A percentile compares a stretch with the other conserved stretches of the same genome.
These are phyloP conservation scores for Cercospora sp. DNA, from an alignment of 2,329 filamentous ascomycete genomes.

Conservation along the genomic window DNA sequence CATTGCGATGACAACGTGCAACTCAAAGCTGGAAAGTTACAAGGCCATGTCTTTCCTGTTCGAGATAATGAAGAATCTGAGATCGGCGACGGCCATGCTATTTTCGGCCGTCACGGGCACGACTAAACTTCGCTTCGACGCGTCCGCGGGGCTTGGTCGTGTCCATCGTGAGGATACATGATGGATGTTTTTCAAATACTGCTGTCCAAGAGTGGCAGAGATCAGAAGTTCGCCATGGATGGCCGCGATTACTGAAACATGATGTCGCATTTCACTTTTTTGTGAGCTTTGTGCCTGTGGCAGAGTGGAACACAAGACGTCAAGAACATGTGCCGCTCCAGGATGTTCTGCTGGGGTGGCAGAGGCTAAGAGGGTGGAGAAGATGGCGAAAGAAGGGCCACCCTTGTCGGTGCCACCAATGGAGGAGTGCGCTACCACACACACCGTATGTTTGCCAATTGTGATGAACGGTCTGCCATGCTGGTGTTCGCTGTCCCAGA, in stretches of 20 bases:
- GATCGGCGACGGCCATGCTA: neutral
- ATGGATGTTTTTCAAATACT: neutral
- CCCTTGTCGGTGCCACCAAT: neutral
- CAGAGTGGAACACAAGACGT: conserved; percentile 11
- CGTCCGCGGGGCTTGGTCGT: neutral
- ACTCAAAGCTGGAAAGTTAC: neutral
- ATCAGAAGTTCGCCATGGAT: neutral
- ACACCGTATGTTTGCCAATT: neutral
- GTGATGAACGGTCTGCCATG: neutral
- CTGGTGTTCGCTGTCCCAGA: neutral
- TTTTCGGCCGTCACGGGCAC: neutral
- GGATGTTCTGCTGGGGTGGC: neutral
- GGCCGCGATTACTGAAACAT: neutral
- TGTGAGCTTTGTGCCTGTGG: neutral
- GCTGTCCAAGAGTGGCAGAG: neutral
- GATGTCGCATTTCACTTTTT: neutral
- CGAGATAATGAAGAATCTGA: neutral
- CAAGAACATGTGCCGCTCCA: conserved; percentile 8
- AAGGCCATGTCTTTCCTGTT: neutral
- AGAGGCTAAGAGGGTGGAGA: neutral
- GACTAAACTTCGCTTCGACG: neutral
- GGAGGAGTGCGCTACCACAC: neutral
- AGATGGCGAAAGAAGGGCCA: conserved; percentile 4
- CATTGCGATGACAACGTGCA: neutral
- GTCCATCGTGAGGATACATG: neutral